Percentiles rank a stretch among this genome's conserved stretches.
Evolutionary conservation across 345 rosid species (phyloP).

Genomic region (Salix dunnii): DNA sequence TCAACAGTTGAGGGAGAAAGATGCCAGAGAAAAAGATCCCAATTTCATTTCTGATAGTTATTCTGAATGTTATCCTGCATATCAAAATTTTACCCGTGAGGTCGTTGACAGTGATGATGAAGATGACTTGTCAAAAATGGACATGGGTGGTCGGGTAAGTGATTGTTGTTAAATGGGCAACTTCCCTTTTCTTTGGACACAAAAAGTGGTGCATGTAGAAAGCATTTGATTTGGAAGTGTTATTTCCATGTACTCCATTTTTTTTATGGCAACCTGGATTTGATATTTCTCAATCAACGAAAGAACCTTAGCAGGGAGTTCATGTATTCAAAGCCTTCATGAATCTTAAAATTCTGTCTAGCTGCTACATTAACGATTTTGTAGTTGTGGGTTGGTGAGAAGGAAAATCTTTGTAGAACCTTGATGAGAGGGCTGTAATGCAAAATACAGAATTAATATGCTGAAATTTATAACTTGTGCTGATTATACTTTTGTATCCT

Average conservation of each 20-base stretch:
- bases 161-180: background rate
- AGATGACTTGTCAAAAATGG: conserved; percentile 93
- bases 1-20: conserved; percentile 85
- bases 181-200: background rate
- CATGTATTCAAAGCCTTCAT: too few relatives aligned
- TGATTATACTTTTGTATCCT: background rate
- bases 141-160: conserved; percentile 96
- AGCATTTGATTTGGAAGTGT: too few relatives aligned
- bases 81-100: conserved; percentile 95
- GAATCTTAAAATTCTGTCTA: too few relatives aligned
- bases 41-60: conserved; percentile 90
- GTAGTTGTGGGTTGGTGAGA: too few relatives aligned
- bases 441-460: background rate
- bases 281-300: too few relatives aligned
- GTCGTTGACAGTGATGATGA: conserved; percentile 90
- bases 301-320: too few relatives aligned
- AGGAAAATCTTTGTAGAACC: too few relatives aligned
- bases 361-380: too few relatives aligned
- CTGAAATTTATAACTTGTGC: background rate
- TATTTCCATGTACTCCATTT: too few relatives aligned
- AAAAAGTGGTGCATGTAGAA: background rate
- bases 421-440: too few relatives aligned
- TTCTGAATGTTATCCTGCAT: conserved; percentile 98
- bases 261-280: too few relatives aligned
- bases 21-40: conserved; percentile 92